phyloP scores from a whole-genome alignment of 2,329 filamentous ascomycete species.

The Fusarium phyllophilum region DNA sequence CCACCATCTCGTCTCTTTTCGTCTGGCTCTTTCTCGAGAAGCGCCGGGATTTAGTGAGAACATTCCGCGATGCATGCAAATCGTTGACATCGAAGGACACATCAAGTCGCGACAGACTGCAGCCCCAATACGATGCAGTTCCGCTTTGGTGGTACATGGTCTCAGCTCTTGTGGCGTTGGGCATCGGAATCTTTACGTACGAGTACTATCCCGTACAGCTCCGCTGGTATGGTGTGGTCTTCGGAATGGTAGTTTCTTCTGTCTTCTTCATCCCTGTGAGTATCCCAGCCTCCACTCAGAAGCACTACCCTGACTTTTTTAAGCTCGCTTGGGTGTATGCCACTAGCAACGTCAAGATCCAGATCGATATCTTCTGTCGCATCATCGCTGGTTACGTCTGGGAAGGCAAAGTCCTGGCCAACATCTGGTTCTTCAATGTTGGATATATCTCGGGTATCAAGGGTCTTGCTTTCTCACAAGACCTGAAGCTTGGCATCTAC shows the following conservation, averaged over 20 bases:
- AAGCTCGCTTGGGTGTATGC: conserved; percentile 50
- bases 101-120: background rate
- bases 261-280: conserved; percentile 46
- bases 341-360: conserved; percentile 56
- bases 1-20: conserved; percentile 55
- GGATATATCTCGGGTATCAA: conserved; percentile 56
- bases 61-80: background rate
- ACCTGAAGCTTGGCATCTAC: conserved; percentile 59
- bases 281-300: accelerated
- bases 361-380: conserved; percentile 57
- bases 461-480: conserved; percentile 54
- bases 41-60: conserved; percentile 35
- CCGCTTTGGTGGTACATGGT: conserved; percentile 44
- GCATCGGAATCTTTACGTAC: conserved; percentile 44
- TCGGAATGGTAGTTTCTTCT: conserved; percentile 43
- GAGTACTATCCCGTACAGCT: conserved; percentile 47
- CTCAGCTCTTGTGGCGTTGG: conserved; percentile 32
- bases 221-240: conserved; percentile 47
- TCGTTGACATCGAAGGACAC: background rate
- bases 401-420: conserved; percentile 54
- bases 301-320: background rate
- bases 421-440: conserved; percentile 52
- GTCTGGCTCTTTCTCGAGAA: conserved; percentile 48
- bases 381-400: conserved; percentile 57
- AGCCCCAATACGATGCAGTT: conserved; percentile 31